Evolutionary conservation across 371 early-diverging fungal genomes (phyloP).

Genomic region (Syncephalastrum contaminatum): DNA sequence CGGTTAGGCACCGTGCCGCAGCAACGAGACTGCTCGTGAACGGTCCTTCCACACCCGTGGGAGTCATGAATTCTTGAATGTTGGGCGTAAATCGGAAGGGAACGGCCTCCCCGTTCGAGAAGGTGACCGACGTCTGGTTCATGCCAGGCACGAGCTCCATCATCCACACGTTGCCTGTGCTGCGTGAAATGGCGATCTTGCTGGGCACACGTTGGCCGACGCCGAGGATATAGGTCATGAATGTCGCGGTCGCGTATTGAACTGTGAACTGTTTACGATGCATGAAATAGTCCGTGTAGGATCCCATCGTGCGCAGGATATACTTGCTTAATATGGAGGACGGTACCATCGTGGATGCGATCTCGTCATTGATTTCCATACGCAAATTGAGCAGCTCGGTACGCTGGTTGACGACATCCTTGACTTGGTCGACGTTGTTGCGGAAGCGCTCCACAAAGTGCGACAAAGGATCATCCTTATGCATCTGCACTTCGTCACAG

Average conservation of each 20-base stretch:
- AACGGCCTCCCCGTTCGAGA: constrained; percentile 72
- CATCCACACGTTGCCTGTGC: constrained; percentile 81
- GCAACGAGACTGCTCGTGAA: constrained; percentile 82
- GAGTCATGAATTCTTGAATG: constrained; percentile 91
- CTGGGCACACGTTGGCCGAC: constrained; percentile 86
- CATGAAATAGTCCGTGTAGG: constrained; percentile 89
- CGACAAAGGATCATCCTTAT: constrained; percentile 81
- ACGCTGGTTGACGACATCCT: constrained; percentile 43
- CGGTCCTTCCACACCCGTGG: constrained; percentile 90
- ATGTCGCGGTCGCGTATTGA: constrained; percentile 86
- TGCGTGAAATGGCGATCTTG: constrained; percentile 83
- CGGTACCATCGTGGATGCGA: constrained; percentile 77
- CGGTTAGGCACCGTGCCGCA: constrained; percentile 74
- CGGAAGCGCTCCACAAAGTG: constrained; percentile 69
- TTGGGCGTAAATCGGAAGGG: constrained; percentile 98
- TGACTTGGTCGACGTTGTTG: constrained; percentile 29
- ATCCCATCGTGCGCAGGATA: constrained; percentile 67
- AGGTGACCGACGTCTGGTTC: constrained; percentile 35
- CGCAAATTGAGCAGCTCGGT: constrained; percentile 72
- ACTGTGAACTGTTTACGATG: constrained; percentile 89
- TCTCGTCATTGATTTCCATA: constrained; percentile 81
- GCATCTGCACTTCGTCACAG: constrained; percentile 64
- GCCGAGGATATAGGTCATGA: constrained; percentile 88
- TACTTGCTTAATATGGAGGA: constrained; percentile 78
- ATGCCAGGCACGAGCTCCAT: constrained; percentile 62